Percentiles rank a stretch among this genome's conserved stretches.
These are phyloP conservation scores for Globisporangium nagaii DNA, from an alignment of 352 stramenopile genomes.

Conservation along the genomic window DNA sequence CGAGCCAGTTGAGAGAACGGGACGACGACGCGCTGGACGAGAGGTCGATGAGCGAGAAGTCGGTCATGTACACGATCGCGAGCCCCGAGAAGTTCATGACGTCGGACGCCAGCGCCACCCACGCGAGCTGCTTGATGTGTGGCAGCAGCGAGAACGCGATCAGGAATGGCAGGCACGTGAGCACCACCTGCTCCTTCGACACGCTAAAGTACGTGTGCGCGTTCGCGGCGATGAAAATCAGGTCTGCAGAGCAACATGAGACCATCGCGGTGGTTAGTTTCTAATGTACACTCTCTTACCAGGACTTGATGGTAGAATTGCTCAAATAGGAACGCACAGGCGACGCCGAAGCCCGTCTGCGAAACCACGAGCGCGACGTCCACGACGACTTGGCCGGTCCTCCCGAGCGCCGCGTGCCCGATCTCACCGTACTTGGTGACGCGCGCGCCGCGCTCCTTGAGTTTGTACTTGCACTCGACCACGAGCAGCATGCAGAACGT, in stretches of 20 bases:
- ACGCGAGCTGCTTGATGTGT: slow-evolving; percentile 67
- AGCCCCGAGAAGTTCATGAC: slow-evolving; percentile 68
- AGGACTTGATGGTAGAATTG: too few species aligned
- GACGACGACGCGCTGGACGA: slow-evolving; percentile 11
- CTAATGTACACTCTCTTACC: too few species aligned
- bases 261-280: too few species aligned
- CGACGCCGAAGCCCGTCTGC: slow-evolving; percentile 87
- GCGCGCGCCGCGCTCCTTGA: slow-evolving; percentile 37
- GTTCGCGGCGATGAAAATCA: slow-evolving; percentile 84
- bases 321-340: slow-evolving; percentile 37
- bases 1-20: slow-evolving; percentile 19
- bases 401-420: slow-evolving; percentile 68
- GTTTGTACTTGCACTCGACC: slow-evolving; percentile 75
- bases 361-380: slow-evolving; percentile 83
- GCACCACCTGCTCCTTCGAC: slow-evolving; percentile 23
- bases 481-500: slow-evolving; percentile 59
- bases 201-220: slow-evolving; percentile 42
- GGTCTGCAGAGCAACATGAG: slow-evolving; percentile 17
- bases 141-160: slow-evolving; percentile 46
- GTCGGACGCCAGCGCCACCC: slow-evolving; percentile 70
- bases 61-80: slow-evolving; percentile 57
- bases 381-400: slow-evolving; percentile 57
- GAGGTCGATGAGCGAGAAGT: slow-evolving; percentile 49
- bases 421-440: slow-evolving; percentile 85
- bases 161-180: slow-evolving; percentile 30